Conservation (phyloP, 2,329 filamentous ascomycete genomes). For the Xylariales sp. region DNA sequence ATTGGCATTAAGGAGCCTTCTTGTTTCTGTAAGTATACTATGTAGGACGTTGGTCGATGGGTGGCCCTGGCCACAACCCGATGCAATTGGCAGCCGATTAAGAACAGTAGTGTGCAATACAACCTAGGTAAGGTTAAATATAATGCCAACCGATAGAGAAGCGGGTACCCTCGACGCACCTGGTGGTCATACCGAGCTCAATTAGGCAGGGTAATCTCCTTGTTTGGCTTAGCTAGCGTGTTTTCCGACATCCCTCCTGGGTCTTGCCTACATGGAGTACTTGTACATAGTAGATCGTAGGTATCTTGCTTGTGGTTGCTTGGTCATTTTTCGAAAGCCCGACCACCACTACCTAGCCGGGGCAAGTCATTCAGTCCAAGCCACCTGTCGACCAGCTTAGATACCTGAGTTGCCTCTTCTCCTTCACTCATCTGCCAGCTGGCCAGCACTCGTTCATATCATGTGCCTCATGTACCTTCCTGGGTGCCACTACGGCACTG, state of each 20-base stretch:
- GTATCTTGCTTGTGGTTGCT: not conserved
- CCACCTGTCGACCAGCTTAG: conserved; percentile 6
- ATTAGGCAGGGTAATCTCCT: conserved; percentile 36
- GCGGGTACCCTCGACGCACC: conserved; percentile 15
- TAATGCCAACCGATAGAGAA: conserved; percentile 4
- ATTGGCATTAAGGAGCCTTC: no score
- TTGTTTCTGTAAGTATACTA: not conserved
- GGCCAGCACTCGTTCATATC: not conserved
- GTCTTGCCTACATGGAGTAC: no score
- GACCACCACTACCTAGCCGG: not conserved
- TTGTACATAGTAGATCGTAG: no score
- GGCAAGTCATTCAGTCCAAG: no score
- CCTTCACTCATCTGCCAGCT: conserved; percentile 3
- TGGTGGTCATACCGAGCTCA: conserved; percentile 23
- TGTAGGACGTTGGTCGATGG: not conserved
- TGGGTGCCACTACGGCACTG: not conserved
- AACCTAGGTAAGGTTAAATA: no score
- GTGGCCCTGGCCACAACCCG: no score
- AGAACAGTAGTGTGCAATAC: no score
- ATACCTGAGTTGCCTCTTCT: not conserved
- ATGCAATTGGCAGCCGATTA: no score
- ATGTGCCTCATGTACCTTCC: no score
- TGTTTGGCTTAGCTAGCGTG: conserved; percentile 37
- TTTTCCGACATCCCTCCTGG: conserved; percentile 28
- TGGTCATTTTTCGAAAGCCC: not conserved